Base-by-base conservation (phyloP, 208 protist species). In the Leishmania major region DNA sequence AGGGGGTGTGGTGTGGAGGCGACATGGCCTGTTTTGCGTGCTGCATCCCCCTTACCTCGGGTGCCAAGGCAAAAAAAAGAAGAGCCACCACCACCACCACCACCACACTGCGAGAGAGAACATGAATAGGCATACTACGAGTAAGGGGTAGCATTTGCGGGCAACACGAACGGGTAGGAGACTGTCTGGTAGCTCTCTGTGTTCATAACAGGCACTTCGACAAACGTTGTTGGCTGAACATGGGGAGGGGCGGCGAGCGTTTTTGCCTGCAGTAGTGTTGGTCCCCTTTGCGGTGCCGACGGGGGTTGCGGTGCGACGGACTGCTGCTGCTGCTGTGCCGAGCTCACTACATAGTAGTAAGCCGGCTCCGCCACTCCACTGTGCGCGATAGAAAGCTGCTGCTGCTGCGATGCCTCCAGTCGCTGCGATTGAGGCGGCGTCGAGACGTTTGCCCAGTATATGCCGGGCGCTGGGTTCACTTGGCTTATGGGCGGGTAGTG, bases 131-230 rank as follows among this genome's bases (percentile, higher is more conserved):
- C 25, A 1, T n/a, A 70, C 43, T 77, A 77, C n/a, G 71, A 59
- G 55, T 76, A 80, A 5, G 51, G 19, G 28, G 31, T 64, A 35
- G 35, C 7, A 49, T 55, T 81, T 1, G 75, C 45, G 8, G 77
- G 66, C 15, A 82, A 57, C 17, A 81, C 31, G 15, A 79, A 8
- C 28, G 82, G 78, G n/a, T 79, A 82, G 37, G 82, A 78, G 28
- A 82, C 73, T 5, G 78, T 15, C 10, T 57, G 82, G 55, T 79
- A 82, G 60, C 66, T 47, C 57, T 79, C 77, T 37, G 69, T 31
- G 66, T 47, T 71, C 31, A 79, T 47, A 17, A 62, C 5, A 37
- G 82, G 60, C 8, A 76, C 13, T 35, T 78, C 66, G 2, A 79
- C 53, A 35, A 62, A 72, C 3, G 78, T 79, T 51, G 37, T 59